Conservation (phyloP, 1,284 basidiomycete genomes). For the Sanghuangporus sanghuang region DNA sequence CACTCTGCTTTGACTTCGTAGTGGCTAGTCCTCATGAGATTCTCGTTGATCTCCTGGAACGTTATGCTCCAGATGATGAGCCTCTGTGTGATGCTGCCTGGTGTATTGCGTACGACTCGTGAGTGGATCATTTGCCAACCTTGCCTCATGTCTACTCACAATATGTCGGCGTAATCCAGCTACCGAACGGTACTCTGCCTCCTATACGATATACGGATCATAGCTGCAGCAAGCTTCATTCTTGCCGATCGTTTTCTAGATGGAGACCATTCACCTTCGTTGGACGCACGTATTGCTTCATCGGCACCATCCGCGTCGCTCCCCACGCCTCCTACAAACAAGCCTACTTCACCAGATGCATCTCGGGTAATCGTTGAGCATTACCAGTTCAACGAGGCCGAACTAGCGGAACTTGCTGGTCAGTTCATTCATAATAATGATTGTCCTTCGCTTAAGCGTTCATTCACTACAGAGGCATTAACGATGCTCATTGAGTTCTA, state of each 20-base stretch:
- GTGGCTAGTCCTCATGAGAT: conserved; percentile 79
- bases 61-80: conserved; percentile 29
- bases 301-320: conserved; percentile 58
- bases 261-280: conserved; percentile 63
- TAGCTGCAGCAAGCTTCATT: conserved; percentile 69
- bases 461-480: conserved; percentile 45
- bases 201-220: conserved; percentile 58
- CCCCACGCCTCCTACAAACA: conserved; percentile 70
- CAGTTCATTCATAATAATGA: conserved; percentile 9
- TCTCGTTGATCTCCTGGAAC: conserved; percentile 62
- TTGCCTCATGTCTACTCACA: conserved; percentile 4
- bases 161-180: conserved; percentile 32
- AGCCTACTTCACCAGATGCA: conserved; percentile 63
- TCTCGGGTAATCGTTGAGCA: conserved; percentile 61
- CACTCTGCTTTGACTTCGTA: conserved; percentile 88
- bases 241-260: conserved; percentile 66
- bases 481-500: conserved; percentile 71
- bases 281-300: conserved; percentile 63
- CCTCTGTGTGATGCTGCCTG: conserved; percentile 69
- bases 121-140: conserved; percentile 28
- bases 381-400: conserved; percentile 54
- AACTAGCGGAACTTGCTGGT: conserved; percentile 59
- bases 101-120: conserved; percentile 84
- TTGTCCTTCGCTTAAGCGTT: conserved; percentile 13
- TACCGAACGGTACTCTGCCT: conserved; percentile 74